These are phyloP conservation scores for Rhizophagus prolifer DNA, from an alignment of 192 early-diverging fungal species.

Conservation along the genomic window DNA sequence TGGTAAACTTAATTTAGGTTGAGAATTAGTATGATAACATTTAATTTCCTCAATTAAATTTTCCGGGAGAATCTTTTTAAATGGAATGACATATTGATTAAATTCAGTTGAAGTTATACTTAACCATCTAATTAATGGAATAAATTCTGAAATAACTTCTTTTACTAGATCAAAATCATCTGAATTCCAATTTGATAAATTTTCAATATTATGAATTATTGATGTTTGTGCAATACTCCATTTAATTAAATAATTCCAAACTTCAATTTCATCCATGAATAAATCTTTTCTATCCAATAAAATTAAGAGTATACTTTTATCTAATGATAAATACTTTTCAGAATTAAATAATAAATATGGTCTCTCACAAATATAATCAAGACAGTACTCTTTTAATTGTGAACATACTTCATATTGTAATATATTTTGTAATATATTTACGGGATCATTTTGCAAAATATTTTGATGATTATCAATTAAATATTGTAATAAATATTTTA, in stretches of 20 bases:
- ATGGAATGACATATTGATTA: not conserved
- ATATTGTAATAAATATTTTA: not conserved
- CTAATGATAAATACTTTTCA: not conserved
- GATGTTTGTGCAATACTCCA: constrained; percentile 11
- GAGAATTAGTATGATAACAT: not conserved
- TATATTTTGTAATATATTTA: not conserved
- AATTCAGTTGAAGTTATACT: constrained; percentile 7
- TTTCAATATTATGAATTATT: not conserved
- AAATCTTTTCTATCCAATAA: constrained; percentile 3
- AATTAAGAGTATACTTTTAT: not conserved
- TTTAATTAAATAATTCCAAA: constrained; percentile 24
- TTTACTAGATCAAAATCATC: constrained; percentile 4
- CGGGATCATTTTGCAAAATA: not conserved
- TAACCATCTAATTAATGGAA: constrained; percentile 29
- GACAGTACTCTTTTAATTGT: not conserved
- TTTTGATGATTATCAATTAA: not conserved
- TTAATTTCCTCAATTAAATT: not conserved
- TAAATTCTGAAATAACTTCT: not conserved
- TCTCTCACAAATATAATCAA: constrained; percentile 17
- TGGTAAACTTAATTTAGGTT: not conserved
- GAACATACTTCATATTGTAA: not conserved
- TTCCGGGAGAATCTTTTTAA: not conserved
- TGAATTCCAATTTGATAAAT: not conserved
- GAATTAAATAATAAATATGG: constrained; percentile 17
- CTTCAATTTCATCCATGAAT: constrained; percentile 24